Base-by-base conservation (phyloP, 2,329 filamentous ascomycete species). In the Colletotrichum orchidophilum region DNA sequence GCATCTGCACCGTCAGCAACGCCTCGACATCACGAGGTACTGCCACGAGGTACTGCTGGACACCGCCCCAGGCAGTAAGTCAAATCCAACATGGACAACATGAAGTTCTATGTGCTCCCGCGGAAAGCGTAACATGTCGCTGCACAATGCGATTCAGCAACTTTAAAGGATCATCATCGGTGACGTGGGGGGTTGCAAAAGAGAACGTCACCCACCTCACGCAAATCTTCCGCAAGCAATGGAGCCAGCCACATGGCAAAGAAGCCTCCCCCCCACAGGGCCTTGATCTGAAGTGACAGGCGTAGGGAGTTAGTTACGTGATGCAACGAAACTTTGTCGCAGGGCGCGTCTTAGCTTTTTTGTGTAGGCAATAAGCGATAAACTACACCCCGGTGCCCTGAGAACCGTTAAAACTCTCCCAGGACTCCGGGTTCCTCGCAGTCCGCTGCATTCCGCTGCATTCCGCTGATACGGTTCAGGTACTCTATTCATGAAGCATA, bases 361-460 rank as follows among this genome's bases (percentile, higher is more conserved):
- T n/a, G 39, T 46, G 39, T 46, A 46, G 12, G 27, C 31, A 9
- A 29, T 33, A n/a, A 33, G 13, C 6, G 31, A 33, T 3, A 24
- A 26, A 26, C 24, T 3, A 29, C 58, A 13, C 18, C 21, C 5
- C 27, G 13, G 50, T 21, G 59, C n/a, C 39, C 39, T 46, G 39
- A 46, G 39, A 27, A 54, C 66, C 60, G 60, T 64, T 64, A n/a
- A 55, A 71, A 53, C 64, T 39, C 18, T 59, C 49, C 64, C 68
- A 54, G 64, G 33, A 57, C 21, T 62, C 58, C 63, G 63, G 67
- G 52, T 33, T 67, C 57, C 57, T 62, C 50, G 31, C 52, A 13
- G 52, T 24, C 63, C 57, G 57, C 68, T 52, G 31, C 52, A 13
- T 57, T 24, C 63, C 57, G 57, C 68, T 71, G 63, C 68, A 59